Evolutionary conservation across 73 alveolate genomes (phyloP).

Genomic region (Symbiodinium pilosum): DNA sequence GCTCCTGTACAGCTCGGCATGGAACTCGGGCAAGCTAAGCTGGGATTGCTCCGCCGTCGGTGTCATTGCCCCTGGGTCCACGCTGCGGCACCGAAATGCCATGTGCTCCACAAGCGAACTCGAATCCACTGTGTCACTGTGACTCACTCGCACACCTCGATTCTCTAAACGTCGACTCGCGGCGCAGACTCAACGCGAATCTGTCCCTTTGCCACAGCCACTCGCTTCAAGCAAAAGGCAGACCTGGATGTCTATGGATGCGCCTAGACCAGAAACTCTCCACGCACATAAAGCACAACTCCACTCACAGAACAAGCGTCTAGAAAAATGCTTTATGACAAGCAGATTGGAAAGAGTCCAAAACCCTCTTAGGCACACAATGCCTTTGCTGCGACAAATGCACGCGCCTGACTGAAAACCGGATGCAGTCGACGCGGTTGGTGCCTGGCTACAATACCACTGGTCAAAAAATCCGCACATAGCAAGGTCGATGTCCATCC

Average conservation of each 20-base stretch:
- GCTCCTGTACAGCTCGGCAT: not conserved
- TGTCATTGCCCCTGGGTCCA: constrained; percentile 19
- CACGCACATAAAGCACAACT: not conserved
- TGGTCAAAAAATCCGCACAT: no score
- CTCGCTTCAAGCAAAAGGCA: constrained; percentile 7
- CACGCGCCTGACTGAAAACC: no score
- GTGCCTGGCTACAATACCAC: no score
- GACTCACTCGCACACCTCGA: constrained; percentile 7
- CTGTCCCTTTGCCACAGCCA: not conserved
- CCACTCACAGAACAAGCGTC: not conserved
- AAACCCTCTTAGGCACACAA: no score
- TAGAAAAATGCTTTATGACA: no score
- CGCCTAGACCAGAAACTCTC: not conserved
- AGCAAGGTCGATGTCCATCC: no score
- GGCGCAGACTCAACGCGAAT: not conserved
- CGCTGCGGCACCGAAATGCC: constrained; percentile 23
- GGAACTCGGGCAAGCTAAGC: not conserved
- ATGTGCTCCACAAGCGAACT: not conserved
- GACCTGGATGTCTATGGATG: not conserved
- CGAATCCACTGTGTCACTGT: not conserved
- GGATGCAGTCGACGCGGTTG: no score
- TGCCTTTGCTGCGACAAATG: no score
- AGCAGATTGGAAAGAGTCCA: no score
- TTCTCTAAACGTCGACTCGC: not conserved
- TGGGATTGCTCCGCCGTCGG: constrained; percentile 8